Evolutionary conservation across 768 basidiomycete species (phyloP), one percentile per base, ranked within the genome.

Genomic region (Lyophyllum shimeji): DNA sequence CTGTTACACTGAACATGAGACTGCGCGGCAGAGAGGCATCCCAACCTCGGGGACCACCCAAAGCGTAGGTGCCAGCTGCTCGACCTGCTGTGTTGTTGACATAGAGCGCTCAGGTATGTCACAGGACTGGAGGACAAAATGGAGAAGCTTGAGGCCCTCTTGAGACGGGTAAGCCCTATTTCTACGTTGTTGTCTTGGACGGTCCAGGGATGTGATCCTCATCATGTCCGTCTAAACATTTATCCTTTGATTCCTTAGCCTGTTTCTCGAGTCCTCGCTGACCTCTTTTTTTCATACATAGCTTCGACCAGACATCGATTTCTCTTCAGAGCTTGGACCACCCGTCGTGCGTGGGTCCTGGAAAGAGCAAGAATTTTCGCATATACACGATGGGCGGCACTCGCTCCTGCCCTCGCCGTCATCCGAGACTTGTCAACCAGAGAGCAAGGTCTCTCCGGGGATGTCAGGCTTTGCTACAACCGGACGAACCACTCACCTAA

Each of bases 31-130:
- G 84, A n/a, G 85, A 86, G 66, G 74, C 74, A 1, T 86, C 86
- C 3, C 82, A 82, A 59, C 85, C 85, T 55, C 77, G 86, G 52
- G 84, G 84, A 0, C 86, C 86, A 21, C 82, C 86, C 4, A 87
- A 87, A 70, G 84, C 82, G 83, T 87, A 57, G 63, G 85, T 76
- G 7, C 7, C 45, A 23, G 29, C 31, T 40, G 42, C 29, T 48
- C 15, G 42, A 27, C 13, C 25, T 40, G 40, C 54, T 8, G 53
- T 29, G 46, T 27, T 46, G 51, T 46, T 23, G 13, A 27, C 37
- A 40, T 46, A 9, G 47, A 51, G 17, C 46, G 20, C 24, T 6
- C 56, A 86, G 83, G 29, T 85, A 86, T 70, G 71, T 86, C 48
- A 81, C 77, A 7, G 75, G 72, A 46, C 71, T 88, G 33, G 86